Base-by-base conservation (phyloP, 1,284 basidiomycete genomes). In the Peniophora sp. region DNA sequence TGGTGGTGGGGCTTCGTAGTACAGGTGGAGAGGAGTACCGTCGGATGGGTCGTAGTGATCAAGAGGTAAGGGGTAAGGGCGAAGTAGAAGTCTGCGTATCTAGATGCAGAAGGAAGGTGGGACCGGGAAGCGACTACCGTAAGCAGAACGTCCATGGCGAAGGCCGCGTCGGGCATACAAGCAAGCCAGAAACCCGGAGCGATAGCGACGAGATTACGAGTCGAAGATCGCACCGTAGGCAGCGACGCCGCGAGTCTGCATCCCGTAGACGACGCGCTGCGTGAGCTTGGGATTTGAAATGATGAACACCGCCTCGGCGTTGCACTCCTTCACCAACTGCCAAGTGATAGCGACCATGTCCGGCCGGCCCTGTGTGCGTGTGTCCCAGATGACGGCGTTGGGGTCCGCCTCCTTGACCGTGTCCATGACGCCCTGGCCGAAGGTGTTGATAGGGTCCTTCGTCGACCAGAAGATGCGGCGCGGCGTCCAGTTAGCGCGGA, bases 251-350 rank as follows among this genome's bases (percentile, higher is more conserved):
- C 78, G 64, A 56, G 73, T 77, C 65, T 71, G 73, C 74, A 77
- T 75, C 15, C 76, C 78, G 57, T 78, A 79, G 24, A 79, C 77
- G n/a, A 81, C 69, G 62, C 79, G 79, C 52, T 71, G 64, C n/a
- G 78, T 81, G 24, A 81, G 61, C 54, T 73, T 78, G 57, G 76
- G 76, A 60, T 82, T 81, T n/a, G 78, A 80, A 49, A 81, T 81
- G 44, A 81, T 69, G 51, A 72, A 73, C 20, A 82, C 78, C 24
- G 78, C 78, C 58, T 81, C 78, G 3, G 79, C 79, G 27, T 81
- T 62, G 64, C 78, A 81, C 58, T 81, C 78, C 46, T 70, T 69
- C 8, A 79, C 76, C 39, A 81, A 65, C 42, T 73, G 70, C 53
- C 75, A 75, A 10, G 75, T 75, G 43, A 79, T 61, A 58, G 78